phyloP scores from a whole-genome alignment of 1,284 basidiomycete species.

The Cystobasidium sp. region DNA sequence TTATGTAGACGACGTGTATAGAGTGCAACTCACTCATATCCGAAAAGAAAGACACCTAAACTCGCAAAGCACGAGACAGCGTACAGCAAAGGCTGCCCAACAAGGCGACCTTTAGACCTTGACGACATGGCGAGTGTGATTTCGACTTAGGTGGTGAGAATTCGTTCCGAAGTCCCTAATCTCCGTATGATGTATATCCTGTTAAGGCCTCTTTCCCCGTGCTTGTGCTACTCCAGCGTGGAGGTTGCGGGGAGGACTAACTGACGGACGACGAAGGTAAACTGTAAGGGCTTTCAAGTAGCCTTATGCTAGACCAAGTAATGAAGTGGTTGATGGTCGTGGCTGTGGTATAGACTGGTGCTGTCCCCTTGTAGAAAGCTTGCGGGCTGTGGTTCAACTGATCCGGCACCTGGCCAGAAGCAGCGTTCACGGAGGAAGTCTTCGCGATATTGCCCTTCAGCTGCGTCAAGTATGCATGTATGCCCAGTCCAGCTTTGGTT shows the following conservation, averaged over 20 bases:
- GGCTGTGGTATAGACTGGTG: background rate
- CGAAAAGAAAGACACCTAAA: conserved; percentile 82
- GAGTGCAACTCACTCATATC: conserved; percentile 24
- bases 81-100: conserved; percentile 80
- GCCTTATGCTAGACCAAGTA: no score
- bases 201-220: no score
- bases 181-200: no score
- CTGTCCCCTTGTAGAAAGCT: no score
- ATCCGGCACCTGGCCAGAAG: background rate
- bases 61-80: conserved; percentile 81
- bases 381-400: no score
- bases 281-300: no score
- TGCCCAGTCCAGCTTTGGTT: background rate
- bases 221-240: no score
- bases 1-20: background rate
- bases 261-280: no score
- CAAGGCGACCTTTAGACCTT: conserved; percentile 59
- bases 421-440: background rate
- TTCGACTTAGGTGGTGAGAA: background rate
- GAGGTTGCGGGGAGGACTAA: no score
- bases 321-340: background rate
- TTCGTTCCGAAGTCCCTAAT: background rate
- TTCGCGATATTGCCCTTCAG: background rate
- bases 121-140: background rate
- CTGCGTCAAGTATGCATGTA: background rate